Conservation (phyloP, 805 yeast species). For the Ogataea angusta region DNA sequence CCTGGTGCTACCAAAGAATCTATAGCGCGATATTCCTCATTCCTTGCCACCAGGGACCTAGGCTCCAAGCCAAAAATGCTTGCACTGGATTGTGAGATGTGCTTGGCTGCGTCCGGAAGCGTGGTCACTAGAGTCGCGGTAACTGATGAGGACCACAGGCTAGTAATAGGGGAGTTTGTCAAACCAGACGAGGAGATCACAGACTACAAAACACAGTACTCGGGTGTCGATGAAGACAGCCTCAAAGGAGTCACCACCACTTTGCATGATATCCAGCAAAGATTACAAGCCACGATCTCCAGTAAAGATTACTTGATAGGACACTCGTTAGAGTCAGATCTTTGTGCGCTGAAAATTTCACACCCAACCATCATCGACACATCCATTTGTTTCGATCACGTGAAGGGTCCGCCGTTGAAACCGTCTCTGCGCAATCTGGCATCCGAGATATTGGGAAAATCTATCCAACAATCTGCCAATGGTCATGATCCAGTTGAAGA, state of each 20-base stretch:
- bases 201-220: constrained; percentile 78
- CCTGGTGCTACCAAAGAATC: constrained; percentile 22
- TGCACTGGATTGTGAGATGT: constrained; percentile 95
- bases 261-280: constrained; percentile 61
- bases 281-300: constrained; percentile 46
- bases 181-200: constrained; percentile 71
- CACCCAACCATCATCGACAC: constrained; percentile 84
- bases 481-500: constrained; percentile 92
- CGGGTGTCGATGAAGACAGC: constrained; percentile 80
- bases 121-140: constrained; percentile 78
- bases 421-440: constrained; percentile 78
- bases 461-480: constrained; percentile 60
- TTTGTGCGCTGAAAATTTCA: constrained; percentile 62
- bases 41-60: constrained; percentile 53
- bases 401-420: constrained; percentile 77
- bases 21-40: constrained; percentile 32
- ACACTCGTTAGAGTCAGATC: constrained; percentile 85
- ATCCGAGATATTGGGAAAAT: constrained; percentile 46
- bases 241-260: constrained; percentile 62
- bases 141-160: constrained; percentile 57
- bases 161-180: constrained; percentile 70
- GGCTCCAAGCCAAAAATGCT: constrained; percentile 61
- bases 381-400: constrained; percentile 69
- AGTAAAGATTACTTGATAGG: constrained; percentile 72
- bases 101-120: constrained; percentile 56